Evolutionary conservation across 2,329 filamentous ascomycete genomes (phyloP).

Genomic region (Ophiocordyceps camponoti-leonardi): DNA sequence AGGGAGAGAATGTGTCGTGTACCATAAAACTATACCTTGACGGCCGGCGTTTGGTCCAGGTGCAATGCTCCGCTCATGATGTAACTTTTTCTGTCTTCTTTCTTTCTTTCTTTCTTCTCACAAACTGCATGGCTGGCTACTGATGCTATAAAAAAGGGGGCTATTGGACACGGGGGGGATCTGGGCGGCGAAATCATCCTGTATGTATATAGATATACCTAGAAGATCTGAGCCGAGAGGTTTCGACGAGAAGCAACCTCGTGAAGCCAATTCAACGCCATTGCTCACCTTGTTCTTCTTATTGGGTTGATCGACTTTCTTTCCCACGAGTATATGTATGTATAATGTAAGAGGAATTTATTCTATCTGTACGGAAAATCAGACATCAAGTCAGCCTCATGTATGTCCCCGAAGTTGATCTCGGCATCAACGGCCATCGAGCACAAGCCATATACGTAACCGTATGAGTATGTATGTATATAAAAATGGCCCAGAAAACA

Average conservation of each 20-base stretch:
- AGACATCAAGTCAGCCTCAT: too few species aligned
- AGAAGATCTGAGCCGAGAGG: neutral
- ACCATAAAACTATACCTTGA: slow-evolving; percentile 5
- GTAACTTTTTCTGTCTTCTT: slow-evolving; percentile 6
- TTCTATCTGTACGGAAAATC: too few species aligned
- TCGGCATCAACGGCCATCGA: too few species aligned
- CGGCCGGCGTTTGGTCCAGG: slow-evolving; percentile 20
- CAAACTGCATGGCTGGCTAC: slow-evolving; percentile 10
- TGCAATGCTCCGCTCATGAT: slow-evolving; percentile 31
- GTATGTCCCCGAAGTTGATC: too few species aligned
- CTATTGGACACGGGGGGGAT: slow-evolving; percentile 4
- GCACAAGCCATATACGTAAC: too few species aligned
- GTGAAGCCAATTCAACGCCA: neutral
- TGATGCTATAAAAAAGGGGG: too few species aligned
- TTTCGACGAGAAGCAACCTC: too few species aligned
- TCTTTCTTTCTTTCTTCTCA: neutral
- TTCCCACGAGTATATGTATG: too few species aligned
- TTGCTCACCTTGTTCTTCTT: neutral
- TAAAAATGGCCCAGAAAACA: too few species aligned
- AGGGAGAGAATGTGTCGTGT: neutral
- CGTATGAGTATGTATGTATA: too few species aligned
- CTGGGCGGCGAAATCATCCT: neutral
- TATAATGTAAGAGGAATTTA: too few species aligned
- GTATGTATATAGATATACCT: neutral
- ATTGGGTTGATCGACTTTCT: too few species aligned